These are phyloP conservation scores for Cercospora sojina DNA, from an alignment of 2,329 filamentous ascomycete species.

Conservation along the genomic window DNA sequence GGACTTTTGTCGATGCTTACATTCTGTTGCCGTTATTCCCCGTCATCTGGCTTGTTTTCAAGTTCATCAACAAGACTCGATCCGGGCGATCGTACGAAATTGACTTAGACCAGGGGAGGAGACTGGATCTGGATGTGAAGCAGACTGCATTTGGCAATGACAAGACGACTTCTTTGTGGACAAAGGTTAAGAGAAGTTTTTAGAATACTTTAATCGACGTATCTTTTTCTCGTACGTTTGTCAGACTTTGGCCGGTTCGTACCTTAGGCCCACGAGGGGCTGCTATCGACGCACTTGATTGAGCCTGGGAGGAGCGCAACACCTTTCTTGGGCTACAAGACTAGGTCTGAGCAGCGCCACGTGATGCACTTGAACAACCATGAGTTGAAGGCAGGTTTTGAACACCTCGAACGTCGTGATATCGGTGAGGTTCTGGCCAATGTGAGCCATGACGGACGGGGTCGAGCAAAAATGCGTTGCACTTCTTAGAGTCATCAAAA, in stretches of 20 bases:
- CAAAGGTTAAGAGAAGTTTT: not conserved
- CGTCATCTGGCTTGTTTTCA: constrained; percentile 50
- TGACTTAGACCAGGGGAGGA: constrained; percentile 46
- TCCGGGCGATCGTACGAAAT: constrained; percentile 41
- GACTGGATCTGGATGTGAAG: constrained; percentile 39
- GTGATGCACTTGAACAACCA: not conserved
- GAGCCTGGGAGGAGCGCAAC: not conserved
- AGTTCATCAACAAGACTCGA: constrained; percentile 44
- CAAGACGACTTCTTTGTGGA: not conserved
- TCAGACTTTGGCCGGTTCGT: not conserved
- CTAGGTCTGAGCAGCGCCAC: not conserved
- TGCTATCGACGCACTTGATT: not conserved
- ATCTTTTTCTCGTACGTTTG: not conserved
- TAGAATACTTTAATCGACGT: not conserved
- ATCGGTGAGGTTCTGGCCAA: not conserved
- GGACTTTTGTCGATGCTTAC: constrained; percentile 56
- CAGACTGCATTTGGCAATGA: not conserved
- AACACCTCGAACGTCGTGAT: not conserved
- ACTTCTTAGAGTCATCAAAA: not conserved
- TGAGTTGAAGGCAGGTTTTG: not conserved
- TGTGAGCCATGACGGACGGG: not conserved
- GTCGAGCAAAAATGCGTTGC: not conserved
- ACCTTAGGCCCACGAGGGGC: not conserved
- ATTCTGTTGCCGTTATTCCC: constrained; percentile 54
- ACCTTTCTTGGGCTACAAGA: not conserved